Evolutionary conservation across 2,329 filamentous ascomycete species (phyloP).

Genomic region (Alternaria alternata): DNA sequence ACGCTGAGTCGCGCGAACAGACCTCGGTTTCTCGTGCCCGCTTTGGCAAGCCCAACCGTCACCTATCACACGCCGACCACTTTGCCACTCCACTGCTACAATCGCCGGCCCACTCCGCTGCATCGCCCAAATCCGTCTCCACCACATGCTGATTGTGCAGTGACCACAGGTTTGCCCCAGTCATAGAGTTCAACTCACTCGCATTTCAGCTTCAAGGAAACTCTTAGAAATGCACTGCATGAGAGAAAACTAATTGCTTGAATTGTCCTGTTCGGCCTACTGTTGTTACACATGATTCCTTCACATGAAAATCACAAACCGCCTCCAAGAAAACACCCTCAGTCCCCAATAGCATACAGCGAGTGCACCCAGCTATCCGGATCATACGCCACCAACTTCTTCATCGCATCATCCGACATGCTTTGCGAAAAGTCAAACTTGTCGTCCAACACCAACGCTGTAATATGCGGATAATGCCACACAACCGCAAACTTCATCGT

Average conservation of each 20-base stretch:
- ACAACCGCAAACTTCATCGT: conserved; percentile 68
- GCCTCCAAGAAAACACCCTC: conserved; percentile 7
- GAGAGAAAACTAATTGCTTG: neutral
- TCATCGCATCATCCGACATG: conserved; percentile 47
- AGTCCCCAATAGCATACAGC: conserved; percentile 49
- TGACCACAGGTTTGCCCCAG: too few species aligned
- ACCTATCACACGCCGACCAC: neutral
- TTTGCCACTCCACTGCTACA: conserved; percentile 5
- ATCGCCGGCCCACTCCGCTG: neutral
- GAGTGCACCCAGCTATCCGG: conserved; percentile 49
- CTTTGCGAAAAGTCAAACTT: conserved; percentile 48
- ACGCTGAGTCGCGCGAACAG: conserved; percentile 25
- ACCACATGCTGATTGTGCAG: neutral
- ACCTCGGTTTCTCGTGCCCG: conserved; percentile 34
- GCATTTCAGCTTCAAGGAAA: neutral
- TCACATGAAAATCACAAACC: neutral
- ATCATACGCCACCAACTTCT: conserved; percentile 47
- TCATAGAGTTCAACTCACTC: too few species aligned
- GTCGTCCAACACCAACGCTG: conserved; percentile 48
- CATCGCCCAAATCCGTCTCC: neutral
- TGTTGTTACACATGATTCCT: neutral
- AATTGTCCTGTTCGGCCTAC: neutral
- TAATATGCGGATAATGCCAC: conserved; percentile 45
- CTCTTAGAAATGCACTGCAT: rapidly evolving
- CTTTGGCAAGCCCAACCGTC: conserved; percentile 31